Conservation (phyloP, 805 yeast genomes). For the Zygosaccharomyces lentus region DNA sequence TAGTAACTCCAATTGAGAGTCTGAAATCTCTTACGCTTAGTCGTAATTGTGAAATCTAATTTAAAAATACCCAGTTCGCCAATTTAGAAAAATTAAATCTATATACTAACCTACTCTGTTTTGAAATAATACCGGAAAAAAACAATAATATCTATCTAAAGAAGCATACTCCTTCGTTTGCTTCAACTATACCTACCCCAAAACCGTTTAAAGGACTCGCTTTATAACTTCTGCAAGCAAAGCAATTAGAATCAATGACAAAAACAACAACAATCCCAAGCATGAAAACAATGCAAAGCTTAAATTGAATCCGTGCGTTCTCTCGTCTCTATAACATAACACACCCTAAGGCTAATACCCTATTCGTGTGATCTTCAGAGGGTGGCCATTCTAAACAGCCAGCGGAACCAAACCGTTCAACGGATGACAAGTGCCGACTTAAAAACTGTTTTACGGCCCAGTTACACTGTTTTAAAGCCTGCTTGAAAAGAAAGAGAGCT, state of each 20-base stretch:
- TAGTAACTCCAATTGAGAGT: no score
- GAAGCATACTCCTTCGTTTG: background rate
- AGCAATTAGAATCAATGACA: background rate
- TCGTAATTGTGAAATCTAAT: background rate
- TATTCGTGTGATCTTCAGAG: constrained; percentile 15
- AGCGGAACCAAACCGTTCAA: constrained; percentile 6
- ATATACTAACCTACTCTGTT: background rate
- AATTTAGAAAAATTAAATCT: constrained; percentile 1
- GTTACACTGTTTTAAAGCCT: constrained; percentile 20
- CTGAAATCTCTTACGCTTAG: no score
- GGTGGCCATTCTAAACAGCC: constrained; percentile 11
- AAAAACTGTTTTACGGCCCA: constrained; percentile 18
- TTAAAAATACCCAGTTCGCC: background rate
- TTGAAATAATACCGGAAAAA: background rate
- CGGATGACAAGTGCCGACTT: constrained; percentile 11
- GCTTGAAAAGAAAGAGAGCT: constrained; percentile 16
- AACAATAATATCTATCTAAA: background rate
- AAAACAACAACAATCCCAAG: background rate
- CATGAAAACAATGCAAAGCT: background rate
- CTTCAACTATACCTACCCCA: background rate
- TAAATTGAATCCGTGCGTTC: background rate
- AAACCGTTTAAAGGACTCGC: background rate
- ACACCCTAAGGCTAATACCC: constrained; percentile 19
- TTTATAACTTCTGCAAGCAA: constrained; percentile 4
- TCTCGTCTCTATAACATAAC: constrained; percentile 8